A percentile compares a stretch with the other conserved stretches of the same genome.
phyloP scores from a whole-genome alignment of 208 protist genomes.

The Wallacemonas sp. region DNA sequence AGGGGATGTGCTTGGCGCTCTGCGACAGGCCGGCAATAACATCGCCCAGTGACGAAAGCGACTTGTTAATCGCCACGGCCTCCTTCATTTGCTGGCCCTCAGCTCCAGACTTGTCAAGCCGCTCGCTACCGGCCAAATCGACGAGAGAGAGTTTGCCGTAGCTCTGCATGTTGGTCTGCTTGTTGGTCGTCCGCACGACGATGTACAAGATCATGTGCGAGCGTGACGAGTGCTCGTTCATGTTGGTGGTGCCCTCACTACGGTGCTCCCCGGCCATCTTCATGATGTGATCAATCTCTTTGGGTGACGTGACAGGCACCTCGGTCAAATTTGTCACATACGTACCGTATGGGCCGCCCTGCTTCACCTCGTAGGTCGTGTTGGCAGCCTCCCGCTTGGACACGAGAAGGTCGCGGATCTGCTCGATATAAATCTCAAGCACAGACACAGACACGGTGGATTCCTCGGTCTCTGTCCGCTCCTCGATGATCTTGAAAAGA shows the following conservation, averaged over 20 bases:
- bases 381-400: conserved; percentile 51
- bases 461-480: conserved; percentile 82
- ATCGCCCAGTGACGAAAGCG: conserved; percentile 86
- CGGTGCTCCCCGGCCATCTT: conserved; percentile 61
- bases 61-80: conserved; percentile 92
- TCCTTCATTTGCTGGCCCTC: conserved; percentile 88
- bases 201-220: conserved; percentile 95
- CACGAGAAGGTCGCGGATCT: conserved; percentile 86
- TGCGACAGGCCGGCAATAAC: conserved; percentile 87
- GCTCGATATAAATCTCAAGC: conserved; percentile 92
- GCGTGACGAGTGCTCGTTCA: conserved; percentile 93
- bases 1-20: conserved; percentile 88
- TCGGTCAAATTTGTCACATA: conserved; percentile 91
- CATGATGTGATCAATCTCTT: conserved; percentile 87
- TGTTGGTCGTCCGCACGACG: conserved; percentile 85
- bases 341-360: conserved; percentile 84
- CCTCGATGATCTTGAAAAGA: conserved; percentile 87
- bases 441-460: conserved; percentile 83
- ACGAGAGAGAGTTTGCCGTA: conserved; percentile 94
- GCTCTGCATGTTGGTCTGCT: conserved; percentile 84
- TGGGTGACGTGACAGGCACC: conserved; percentile 51
- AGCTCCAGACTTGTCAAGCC: conserved; percentile 86
- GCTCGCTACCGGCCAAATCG: conserved; percentile 92
- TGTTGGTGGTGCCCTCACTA: conserved; percentile 88
- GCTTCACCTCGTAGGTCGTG: conserved; percentile 82